Evolutionary conservation across 768 basidiomycete species (phyloP), one percentile per base, ranked within the genome.

Genomic region (Hydnum rufescens): DNA sequence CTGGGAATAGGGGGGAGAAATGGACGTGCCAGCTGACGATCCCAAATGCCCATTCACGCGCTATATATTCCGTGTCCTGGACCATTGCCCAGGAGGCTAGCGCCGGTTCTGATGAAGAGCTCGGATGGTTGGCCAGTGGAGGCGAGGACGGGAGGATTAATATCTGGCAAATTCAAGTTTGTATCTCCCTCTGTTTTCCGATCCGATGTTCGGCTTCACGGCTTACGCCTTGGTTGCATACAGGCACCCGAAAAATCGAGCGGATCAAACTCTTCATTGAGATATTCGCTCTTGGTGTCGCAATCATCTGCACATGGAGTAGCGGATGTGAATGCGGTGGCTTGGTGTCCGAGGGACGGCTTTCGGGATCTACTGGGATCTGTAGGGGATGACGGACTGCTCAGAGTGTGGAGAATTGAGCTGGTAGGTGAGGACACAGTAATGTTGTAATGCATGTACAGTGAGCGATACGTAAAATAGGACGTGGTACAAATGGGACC

Each of bases 101-200:
- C n/a, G n/a, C n/a, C n/a, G n/a, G n/a, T n/a, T 52, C 57, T 5
- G 59, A 58, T 4, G 63, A 13, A 28, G 44, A 64, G 44, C 64
- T 90, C 3, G 93, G 93, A 0, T 81, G 89, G 76, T 63, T 97
- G 6, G 88, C 86, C 0, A 85, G 79, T 52, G 77, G 76, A 2
- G 88, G 88, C 0, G 77, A 87, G 0, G 95, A 99, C 62, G 95
- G 92, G 1, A 68, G 67, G 43, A 72, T 97, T 39, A 74, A 81
- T 26, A 66, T 97, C 4, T 93, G 85, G 81, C 77, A 84, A 55
- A 65, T 96, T 30, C 66, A 65, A 55, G 82, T 80, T 42, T 47
- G 19, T n/a, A n/a, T n/a, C n/a, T n/a, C 3, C 5, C 8, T 39
- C 19, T 8, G 34, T 47, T 1, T 52, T 26, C 51, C 54, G 36